phyloP scores from a whole-genome alignment of 148 eudicot genomes.

The Chenopodium album region DNA sequence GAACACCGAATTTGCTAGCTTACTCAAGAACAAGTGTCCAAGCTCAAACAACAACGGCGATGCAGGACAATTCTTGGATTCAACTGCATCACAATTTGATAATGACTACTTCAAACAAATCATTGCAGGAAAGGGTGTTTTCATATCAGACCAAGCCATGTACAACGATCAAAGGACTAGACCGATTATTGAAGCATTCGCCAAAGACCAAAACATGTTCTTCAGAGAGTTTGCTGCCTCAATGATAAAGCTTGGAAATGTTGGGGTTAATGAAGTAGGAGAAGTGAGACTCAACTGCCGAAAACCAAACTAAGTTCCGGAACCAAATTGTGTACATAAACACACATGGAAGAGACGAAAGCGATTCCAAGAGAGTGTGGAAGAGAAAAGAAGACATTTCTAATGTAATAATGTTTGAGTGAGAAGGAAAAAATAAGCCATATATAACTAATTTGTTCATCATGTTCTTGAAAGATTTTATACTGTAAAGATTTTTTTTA shows the following conservation, averaged over 20 bases:
- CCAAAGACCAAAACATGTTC: constrained; percentile 53
- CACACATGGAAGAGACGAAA: not conserved
- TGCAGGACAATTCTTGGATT: constrained; percentile 64
- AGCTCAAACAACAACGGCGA: constrained; percentile 34
- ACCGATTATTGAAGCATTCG: constrained; percentile 48
- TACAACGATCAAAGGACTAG: constrained; percentile 45
- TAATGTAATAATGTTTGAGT: constrained; percentile 1
- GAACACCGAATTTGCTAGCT: constrained; percentile 36
- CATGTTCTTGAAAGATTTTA: not conserved
- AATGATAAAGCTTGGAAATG: constrained; percentile 59
- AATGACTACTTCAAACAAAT: constrained; percentile 49
- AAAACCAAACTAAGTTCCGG: constrained; percentile 37
- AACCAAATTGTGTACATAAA: not conserved
- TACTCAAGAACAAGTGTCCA: constrained; percentile 49
- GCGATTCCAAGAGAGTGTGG: not conserved
- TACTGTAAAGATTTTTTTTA: not conserved
- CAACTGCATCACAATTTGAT: constrained; percentile 55
- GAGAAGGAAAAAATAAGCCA: not conserved
- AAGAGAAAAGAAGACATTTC: constrained; percentile 11
- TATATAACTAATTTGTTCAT: not conserved
- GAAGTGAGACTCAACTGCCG: constrained; percentile 54
- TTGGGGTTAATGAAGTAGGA: constrained; percentile 48
- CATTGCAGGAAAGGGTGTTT: constrained; percentile 53
- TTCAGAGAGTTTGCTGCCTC: constrained; percentile 54
- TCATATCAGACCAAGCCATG: constrained; percentile 54